Conservation (phyloP, 2,329 filamentous ascomycete species). For the Colletotrichum somersetense region DNA sequence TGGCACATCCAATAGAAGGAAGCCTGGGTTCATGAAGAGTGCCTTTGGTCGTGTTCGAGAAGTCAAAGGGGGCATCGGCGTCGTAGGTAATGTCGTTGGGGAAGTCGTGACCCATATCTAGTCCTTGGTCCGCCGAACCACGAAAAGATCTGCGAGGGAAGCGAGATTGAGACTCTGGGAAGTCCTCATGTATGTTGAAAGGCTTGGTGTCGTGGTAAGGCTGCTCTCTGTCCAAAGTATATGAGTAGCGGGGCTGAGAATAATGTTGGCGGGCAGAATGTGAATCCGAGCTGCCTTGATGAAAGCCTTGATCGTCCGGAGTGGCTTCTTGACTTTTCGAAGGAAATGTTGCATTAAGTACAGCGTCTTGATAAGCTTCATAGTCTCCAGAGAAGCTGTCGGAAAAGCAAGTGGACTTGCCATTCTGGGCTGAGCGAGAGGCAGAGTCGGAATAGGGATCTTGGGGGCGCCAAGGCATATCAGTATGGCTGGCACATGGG, state of each 20-base stretch:
- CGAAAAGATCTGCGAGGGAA: background rate
- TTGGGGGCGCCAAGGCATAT: background rate
- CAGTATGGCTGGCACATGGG: background rate
- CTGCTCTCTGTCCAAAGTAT: background rate
- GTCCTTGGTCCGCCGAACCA: background rate
- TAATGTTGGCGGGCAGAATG: background rate
- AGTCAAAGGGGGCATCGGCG: slow-evolving; percentile 1
- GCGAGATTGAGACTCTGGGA: background rate
- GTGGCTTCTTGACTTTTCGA: background rate
- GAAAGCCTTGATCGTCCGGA: background rate
- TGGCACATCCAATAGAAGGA: slow-evolving; percentile 27
- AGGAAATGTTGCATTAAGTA: background rate
- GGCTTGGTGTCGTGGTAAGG: background rate
- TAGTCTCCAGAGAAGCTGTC: background rate
- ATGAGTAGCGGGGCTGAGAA: background rate
- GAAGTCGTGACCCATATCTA: too few species aligned
- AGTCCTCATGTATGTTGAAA: background rate
- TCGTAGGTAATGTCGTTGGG: background rate
- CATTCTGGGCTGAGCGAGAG: background rate
- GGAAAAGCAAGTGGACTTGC: background rate
- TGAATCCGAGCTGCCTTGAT: background rate
- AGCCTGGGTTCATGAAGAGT: slow-evolving; percentile 7
- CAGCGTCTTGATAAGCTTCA: background rate
- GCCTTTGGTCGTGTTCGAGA: background rate
- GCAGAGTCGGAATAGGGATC: background rate